phyloP scores from a whole-genome alignment of 306 rosid genomes.

The Cucurbita pepo region DNA sequence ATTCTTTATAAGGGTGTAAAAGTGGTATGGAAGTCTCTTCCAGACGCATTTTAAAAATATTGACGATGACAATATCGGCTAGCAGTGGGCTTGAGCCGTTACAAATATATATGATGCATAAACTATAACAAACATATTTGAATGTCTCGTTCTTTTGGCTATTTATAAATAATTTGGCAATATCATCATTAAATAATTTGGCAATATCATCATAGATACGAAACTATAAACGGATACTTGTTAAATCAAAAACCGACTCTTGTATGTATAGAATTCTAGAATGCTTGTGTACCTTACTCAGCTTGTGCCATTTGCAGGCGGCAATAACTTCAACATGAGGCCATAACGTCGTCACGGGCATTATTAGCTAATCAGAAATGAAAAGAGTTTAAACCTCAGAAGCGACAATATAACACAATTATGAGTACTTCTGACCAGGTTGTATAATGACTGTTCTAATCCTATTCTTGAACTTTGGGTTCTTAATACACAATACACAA shows the following conservation, averaged over 20 bases:
- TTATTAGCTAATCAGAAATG: not conserved
- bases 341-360: not conserved
- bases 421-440: not conserved
- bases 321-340: not conserved
- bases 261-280: not conserved
- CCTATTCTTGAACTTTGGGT: not conserved
- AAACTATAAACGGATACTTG: not conserved
- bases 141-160: not conserved
- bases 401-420: not conserved
- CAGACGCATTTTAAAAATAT: too few species aligned
- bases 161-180: not conserved
- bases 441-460: not conserved
- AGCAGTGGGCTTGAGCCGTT: too few species aligned
- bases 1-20: too few species aligned
- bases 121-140: not conserved
- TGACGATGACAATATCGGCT: too few species aligned
- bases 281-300: not conserved
- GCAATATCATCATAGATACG: not conserved
- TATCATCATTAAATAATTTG: not conserved
- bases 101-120: not conserved
- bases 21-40: too few species aligned
- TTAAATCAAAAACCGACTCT: not conserved
- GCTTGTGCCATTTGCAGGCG: not conserved
- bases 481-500: not conserved
- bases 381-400: not conserved